Evolutionary conservation across 148 eudicot species (phyloP).

Genomic region (Persicaria maculosa): DNA sequence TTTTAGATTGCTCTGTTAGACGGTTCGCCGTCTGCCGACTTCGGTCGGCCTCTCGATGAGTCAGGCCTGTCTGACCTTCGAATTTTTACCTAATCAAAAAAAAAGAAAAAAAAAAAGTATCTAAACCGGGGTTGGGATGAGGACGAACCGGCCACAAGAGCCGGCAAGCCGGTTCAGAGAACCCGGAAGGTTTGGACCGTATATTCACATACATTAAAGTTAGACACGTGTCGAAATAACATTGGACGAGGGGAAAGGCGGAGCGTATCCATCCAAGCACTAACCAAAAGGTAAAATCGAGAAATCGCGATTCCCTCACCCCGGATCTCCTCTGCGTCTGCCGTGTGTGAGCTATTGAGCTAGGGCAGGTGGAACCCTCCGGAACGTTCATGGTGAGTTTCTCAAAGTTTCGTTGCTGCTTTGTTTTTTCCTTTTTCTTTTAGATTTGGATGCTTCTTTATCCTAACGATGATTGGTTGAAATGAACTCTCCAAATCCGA

Average conservation of each 20-base stretch:
- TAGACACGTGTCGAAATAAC: background rate
- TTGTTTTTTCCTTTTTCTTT: background rate
- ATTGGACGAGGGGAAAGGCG: background rate
- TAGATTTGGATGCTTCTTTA: background rate
- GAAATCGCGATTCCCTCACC: conserved; percentile 10
- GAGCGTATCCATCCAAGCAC: background rate
- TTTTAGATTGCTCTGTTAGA: too few relatives aligned
- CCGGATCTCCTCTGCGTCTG: background rate
- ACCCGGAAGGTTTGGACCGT: background rate
- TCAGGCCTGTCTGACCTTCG: too few relatives aligned
- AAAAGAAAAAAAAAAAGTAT: too few relatives aligned
- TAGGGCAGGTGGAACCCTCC: background rate
- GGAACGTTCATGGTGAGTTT: conserved; percentile 7
- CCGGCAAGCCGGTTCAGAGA: background rate
- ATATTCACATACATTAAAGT: background rate
- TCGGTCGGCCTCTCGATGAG: too few relatives aligned
- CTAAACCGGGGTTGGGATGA: background rate
- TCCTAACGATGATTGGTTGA: background rate
- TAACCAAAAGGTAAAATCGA: conserved; percentile 1
- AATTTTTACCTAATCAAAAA: too few relatives aligned
- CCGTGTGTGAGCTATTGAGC: conserved; percentile 4
- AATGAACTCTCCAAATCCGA: background rate
- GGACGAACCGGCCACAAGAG: background rate
- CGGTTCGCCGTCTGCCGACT: too few relatives aligned
- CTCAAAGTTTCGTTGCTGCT: background rate